A percentile compares a stretch with the other conserved stretches of the same genome.
Conservation (phyloP, 345 rosid genomes). For the Brassica nigra region DNA sequence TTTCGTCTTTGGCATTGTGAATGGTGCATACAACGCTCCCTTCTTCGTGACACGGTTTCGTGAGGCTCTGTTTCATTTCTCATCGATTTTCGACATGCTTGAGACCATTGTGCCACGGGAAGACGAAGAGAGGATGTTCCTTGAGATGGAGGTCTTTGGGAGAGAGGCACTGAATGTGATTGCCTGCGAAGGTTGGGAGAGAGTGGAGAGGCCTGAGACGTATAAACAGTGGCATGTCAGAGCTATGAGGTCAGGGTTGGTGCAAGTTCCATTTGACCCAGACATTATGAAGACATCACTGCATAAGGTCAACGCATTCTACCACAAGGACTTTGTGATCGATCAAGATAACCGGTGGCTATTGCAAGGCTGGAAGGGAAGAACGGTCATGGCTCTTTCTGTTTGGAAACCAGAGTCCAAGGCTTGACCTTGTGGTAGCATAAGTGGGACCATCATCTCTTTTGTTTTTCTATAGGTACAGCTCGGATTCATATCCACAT, state of each 20-base stretch:
- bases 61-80: slow-evolving; percentile 93
- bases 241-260: slow-evolving; percentile 73
- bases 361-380: slow-evolving; percentile 94
- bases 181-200: slow-evolving; percentile 90
- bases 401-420: slow-evolving; percentile 71
- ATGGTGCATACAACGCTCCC: slow-evolving; percentile 82
- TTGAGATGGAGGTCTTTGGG: slow-evolving; percentile 76
- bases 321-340: slow-evolving; percentile 82
- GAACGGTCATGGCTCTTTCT: slow-evolving; percentile 72
- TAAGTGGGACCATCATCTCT: neutral
- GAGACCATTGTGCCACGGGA: slow-evolving; percentile 80
- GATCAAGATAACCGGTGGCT: slow-evolving; percentile 78
- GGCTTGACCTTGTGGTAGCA: slow-evolving; percentile 16
- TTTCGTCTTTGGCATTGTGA: slow-evolving; percentile 63
- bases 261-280: slow-evolving; percentile 60
- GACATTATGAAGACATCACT: slow-evolving; percentile 49
- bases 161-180: slow-evolving; percentile 82
- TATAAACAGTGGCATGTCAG: slow-evolving; percentile 93
- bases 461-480: slow-evolving; percentile 3
- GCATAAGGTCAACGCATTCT: slow-evolving; percentile 46
- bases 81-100: slow-evolving; percentile 84
- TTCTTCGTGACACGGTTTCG: slow-evolving; percentile 86
- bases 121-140: slow-evolving; percentile 64
- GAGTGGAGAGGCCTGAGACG: slow-evolving; percentile 95
- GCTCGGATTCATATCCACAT: neutral